A percentile compares a stretch with the other conserved stretches of the same genome.
Conservation (phyloP, 179 eudicot genomes). For the Spergularia azorica region DNA sequence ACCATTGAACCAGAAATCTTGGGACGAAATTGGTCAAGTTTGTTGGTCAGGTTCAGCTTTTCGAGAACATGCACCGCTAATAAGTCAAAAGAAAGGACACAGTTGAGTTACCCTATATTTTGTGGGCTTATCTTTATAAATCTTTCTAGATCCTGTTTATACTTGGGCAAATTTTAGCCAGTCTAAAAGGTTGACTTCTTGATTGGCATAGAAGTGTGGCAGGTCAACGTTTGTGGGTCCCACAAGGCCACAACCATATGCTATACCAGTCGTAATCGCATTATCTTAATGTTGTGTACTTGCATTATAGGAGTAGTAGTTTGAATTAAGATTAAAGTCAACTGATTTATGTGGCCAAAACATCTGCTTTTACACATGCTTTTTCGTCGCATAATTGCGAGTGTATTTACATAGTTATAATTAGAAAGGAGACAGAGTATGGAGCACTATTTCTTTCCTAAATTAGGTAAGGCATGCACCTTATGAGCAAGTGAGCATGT, state of each 20-base stretch:
- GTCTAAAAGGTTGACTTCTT: constrained; percentile 29
- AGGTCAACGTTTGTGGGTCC: constrained; percentile 22
- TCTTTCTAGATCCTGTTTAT: background rate
- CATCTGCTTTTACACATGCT: constrained; percentile 19
- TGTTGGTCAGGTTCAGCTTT: constrained; percentile 20
- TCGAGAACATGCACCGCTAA: constrained; percentile 15
- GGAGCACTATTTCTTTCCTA: constrained; percentile 8
- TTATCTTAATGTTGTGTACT: background rate
- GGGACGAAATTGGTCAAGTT: constrained; percentile 6
- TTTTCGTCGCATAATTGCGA: background rate
- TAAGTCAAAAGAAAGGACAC: constrained; percentile 28
- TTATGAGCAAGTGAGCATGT: background rate
- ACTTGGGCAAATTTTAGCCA: background rate
- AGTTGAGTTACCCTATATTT: background rate
- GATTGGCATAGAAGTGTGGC: constrained; percentile 16
- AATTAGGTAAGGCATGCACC: constrained; percentile 19
- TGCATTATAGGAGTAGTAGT: background rate
- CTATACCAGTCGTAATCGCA: background rate
- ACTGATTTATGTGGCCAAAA: constrained; percentile 11
- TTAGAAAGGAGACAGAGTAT: constrained; percentile 9
- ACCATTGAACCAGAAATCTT: background rate
- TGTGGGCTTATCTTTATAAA: background rate
- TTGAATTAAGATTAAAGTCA: constrained; percentile 9
- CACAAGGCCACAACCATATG: background rate
- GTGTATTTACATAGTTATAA: background rate